Evolutionary conservation across 306 rosid species (phyloP).

Genomic region (Cicer bijugum): DNA sequence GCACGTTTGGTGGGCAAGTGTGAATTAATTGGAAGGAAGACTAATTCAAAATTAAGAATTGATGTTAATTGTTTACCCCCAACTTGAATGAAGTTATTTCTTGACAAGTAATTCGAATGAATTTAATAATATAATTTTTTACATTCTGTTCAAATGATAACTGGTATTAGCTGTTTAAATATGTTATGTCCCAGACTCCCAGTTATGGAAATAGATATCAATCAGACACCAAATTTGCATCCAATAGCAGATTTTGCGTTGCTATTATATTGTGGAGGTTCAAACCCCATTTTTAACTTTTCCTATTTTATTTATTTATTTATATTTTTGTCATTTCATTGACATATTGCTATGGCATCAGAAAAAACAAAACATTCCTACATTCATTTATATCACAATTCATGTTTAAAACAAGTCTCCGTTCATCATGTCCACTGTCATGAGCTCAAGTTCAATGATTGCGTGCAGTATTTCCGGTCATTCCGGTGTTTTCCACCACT

Average conservation of each 20-base stretch:
- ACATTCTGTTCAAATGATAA: too few relatives aligned
- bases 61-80: too few relatives aligned
- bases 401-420: constrained; percentile 3
- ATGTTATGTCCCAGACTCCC: constrained; percentile 4
- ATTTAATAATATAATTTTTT: too few relatives aligned
- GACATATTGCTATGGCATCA: background rate
- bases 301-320: background rate
- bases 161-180: too few relatives aligned
- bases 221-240: background rate
- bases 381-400: background rate
- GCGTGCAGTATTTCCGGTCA: background rate
- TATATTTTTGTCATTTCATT: background rate
- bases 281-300: background rate
- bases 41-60: too few relatives aligned
- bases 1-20: too few relatives aligned
- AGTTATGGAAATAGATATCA: background rate
- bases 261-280: background rate
- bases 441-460: constrained; percentile 7
- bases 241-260: background rate
- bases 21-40: too few relatives aligned
- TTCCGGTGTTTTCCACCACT: background rate
- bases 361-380: background rate
- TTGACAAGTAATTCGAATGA: too few relatives aligned
- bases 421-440: background rate
- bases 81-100: too few relatives aligned